A percentile compares a stretch with the other conserved stretches of the same genome.
Conservation (phyloP, 2,329 filamentous ascomycete genomes). For the Huntiella abstrusa region DNA sequence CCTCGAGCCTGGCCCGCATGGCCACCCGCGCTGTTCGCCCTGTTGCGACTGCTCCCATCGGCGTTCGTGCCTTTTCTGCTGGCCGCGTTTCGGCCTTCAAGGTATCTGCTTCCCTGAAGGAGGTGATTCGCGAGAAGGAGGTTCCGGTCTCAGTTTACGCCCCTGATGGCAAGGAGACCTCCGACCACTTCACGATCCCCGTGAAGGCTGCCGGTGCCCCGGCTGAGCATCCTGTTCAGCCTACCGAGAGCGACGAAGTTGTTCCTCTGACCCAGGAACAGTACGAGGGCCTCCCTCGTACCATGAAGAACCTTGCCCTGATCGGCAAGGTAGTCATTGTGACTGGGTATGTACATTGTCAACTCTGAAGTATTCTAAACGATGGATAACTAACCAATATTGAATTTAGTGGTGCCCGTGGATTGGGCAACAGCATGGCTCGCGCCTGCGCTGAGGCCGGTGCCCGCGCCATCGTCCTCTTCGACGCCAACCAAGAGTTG, state of each 20-base stretch:
- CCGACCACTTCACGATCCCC: constrained; percentile 36
- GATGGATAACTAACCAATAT: background rate
- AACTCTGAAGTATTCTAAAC: too few species aligned
- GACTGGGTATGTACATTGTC: constrained; percentile 37
- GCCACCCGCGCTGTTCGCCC: constrained; percentile 16
- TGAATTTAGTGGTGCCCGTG: constrained; percentile 44
- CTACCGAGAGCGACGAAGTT: constrained; percentile 27
- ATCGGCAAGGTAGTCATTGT: constrained; percentile 53
- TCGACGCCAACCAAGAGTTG: constrained; percentile 58
- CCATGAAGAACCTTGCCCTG: constrained; percentile 49
- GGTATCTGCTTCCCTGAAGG: constrained; percentile 21
- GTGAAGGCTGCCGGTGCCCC: constrained; percentile 28
- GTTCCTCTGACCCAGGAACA: constrained; percentile 33
- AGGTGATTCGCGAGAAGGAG: constrained; percentile 37
- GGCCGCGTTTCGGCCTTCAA: constrained; percentile 13
- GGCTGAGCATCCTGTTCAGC: constrained; percentile 21
- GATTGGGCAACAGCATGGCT: constrained; percentile 64
- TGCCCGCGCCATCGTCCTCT: constrained; percentile 52
- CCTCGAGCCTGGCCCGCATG: constrained; percentile 15
- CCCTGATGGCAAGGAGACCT: constrained; percentile 23
- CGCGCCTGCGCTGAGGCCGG: constrained; percentile 59
- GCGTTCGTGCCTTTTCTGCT: constrained; percentile 9
- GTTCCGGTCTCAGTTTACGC: constrained; percentile 37
- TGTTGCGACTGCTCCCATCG: constrained; percentile 15
- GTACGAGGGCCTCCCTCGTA: constrained; percentile 39